Percentiles rank a stretch among this genome's conserved stretches.
These are phyloP conservation scores for Fusarium nurragi DNA, from an alignment of 2,329 filamentous ascomycete genomes.

Conservation along the genomic window DNA sequence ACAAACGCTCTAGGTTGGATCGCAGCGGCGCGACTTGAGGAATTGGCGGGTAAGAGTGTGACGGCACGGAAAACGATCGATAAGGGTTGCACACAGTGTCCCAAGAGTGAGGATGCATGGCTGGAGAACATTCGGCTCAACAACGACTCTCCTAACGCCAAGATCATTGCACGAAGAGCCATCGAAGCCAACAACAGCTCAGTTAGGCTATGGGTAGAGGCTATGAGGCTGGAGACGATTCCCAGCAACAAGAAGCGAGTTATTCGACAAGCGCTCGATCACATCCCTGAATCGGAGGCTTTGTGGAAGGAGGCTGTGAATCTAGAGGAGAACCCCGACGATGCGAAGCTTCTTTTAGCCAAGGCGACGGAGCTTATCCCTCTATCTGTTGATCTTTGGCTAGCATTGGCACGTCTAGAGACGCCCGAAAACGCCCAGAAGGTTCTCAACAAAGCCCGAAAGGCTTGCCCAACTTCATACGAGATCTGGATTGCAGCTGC, in stretches of 20 bases:
- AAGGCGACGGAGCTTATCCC: conserved; percentile 97
- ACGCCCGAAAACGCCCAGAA: conserved; percentile 91
- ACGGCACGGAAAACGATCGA: conserved; percentile 89
- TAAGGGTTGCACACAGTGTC: conserved; percentile 88
- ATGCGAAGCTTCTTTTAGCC: conserved; percentile 87
- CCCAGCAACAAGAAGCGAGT: conserved; percentile 89
- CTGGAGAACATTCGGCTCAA: conserved; percentile 94
- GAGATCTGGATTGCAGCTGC: conserved; percentile 98
- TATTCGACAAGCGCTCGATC: conserved; percentile 87
- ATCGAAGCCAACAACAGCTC: conserved; percentile 92
- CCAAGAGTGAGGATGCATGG: conserved; percentile 95
- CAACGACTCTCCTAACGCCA: conserved; percentile 85
- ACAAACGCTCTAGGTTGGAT: conserved; percentile 97
- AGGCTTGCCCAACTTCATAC: conserved; percentile 90
- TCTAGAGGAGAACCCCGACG: conserved; percentile 86
- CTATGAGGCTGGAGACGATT: conserved; percentile 90
- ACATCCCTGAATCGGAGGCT: conserved; percentile 91
- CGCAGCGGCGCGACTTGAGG: conserved; percentile 89
- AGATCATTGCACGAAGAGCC: conserved; percentile 92
- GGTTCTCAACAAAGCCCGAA: conserved; percentile 93
- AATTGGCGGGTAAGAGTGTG: conserved; percentile 90
- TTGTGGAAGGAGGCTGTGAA: conserved; percentile 99
- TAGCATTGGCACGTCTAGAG: conserved; percentile 90
- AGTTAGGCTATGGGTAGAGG: conserved; percentile 91
- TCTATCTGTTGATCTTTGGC: conserved; percentile 92